Base-by-base conservation (phyloP, 257 asterid species). In the Penstemon barbatus region DNA sequence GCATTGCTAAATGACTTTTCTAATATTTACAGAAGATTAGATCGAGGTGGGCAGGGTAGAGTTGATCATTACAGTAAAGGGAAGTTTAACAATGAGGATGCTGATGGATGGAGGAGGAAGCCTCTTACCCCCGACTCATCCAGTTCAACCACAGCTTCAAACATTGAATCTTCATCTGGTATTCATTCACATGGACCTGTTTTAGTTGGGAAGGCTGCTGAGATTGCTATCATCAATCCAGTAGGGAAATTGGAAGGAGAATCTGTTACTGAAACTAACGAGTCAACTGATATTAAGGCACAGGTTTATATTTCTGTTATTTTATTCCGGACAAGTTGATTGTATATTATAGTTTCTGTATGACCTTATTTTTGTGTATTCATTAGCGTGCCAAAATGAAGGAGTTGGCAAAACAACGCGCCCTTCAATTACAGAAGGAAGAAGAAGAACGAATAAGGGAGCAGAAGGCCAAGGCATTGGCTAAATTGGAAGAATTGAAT, bases 401-500 rank as follows among this genome's bases (percentile, higher is more conserved):
- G 76, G 96, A 87, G 77, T 53, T 87, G 48, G 94, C 87, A 50
- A 94, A 83, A 83, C 95, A 88, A 71, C 95, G 95, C 53, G 91
- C 88, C 69, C 61, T 86, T 55, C 93, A 87, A 74, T 75, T 84
- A 57, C 97, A 87, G 80, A 94, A 74, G 86, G 97, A 94, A 85
- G 99, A 94, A 79, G 99, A 91, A 75, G 99, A 89, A 63, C 77
- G 97, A 57, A 81, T 40, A 13, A 87, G 83, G 75, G 97, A 94
- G 75, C 96, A 91, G 83, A 94, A 75, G 81, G 97, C 97, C 65
- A 94, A 91, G 80, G 97, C 97, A 75, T 78, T 80, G 6, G 97
- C 97, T 68, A 94, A 94, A 81, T 78, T 94, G 77, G 97, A 91
- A 78, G 99, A 94, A 81, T 78, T 94, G 84, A 89, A 94, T 75